Percentiles rank a stretch among this genome's conserved stretches.
These are phyloP conservation scores for Periconia macrospinosa DNA, from an alignment of 2,329 filamentous ascomycete genomes.

Conservation along the genomic window DNA sequence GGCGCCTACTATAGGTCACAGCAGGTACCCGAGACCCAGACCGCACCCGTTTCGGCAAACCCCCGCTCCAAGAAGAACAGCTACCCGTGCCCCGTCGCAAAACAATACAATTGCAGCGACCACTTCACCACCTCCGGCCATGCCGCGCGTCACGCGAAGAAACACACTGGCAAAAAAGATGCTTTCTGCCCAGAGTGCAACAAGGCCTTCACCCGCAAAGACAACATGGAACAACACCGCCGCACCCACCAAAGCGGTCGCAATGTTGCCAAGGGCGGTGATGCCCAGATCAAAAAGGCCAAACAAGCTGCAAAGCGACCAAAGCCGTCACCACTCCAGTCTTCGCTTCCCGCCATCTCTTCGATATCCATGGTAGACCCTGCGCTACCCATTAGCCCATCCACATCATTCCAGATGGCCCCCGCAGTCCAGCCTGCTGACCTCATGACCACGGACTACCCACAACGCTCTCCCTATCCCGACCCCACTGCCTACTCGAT, in stretches of 20 bases:
- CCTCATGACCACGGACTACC: constrained; percentile 21
- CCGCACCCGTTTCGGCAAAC: constrained; percentile 30
- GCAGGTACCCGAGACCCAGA: constrained; percentile 7
- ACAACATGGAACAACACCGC: constrained; percentile 87
- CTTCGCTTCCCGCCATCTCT: constrained; percentile 4
- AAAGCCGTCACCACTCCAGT: constrained; percentile 35
- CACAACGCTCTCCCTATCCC: constrained; percentile 31
- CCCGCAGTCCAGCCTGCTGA: constrained; percentile 32
- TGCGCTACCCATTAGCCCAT: constrained; percentile 30
- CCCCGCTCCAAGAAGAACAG: constrained; percentile 61
- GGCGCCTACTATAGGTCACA: constrained; percentile 24
- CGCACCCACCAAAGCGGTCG: constrained; percentile 68
- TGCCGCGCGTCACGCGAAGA: constrained; percentile 82
- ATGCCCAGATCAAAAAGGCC: constrained; percentile 42
- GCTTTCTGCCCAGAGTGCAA: constrained; percentile 71
- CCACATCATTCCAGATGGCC: constrained; percentile 24
- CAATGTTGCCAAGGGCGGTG: constrained; percentile 38
- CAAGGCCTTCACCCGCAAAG: constrained; percentile 79
- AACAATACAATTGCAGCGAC: constrained; percentile 72
- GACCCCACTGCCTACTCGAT: constrained; percentile 32
- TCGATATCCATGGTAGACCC: constrained; percentile 30
- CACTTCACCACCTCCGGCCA: constrained; percentile 84
- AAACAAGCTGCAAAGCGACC: constrained; percentile 38
- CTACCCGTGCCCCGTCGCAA: constrained; percentile 73
- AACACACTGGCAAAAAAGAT: constrained; percentile 79